Conservation (phyloP, 2,329 filamentous ascomycete species). For the Escovopsis sp. region DNA sequence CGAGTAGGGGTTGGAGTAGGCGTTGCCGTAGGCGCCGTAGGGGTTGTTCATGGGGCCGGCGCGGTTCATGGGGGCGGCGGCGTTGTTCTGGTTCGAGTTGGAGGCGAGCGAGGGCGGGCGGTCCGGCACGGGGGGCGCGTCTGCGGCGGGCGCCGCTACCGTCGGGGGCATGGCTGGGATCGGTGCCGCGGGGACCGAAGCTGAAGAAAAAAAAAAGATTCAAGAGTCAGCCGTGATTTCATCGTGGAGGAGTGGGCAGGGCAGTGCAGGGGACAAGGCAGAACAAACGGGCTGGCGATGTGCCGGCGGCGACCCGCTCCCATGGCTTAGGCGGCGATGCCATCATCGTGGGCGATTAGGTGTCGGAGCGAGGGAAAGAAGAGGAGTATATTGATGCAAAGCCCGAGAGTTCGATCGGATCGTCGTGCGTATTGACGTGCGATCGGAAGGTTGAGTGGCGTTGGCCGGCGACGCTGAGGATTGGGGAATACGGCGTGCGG, state of each 20-base stretch:
- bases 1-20: conserved; percentile 25
- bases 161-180: conserved; percentile 16
- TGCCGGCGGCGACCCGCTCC: conserved; percentile 48
- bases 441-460: conserved; percentile 3
- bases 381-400: background rate
- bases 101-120: conserved; percentile 65
- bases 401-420: too few species aligned
- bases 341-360: conserved; percentile 22
- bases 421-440: background rate
- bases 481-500: too few species aligned
- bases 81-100: conserved; percentile 76
- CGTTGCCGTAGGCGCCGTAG: conserved; percentile 27
- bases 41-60: conserved; percentile 25
- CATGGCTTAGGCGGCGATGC: conserved; percentile 93
- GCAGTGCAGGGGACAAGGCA: background rate
- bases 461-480: too few species aligned
- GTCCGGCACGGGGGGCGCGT: conserved; percentile 60
- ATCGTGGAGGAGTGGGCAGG: background rate
- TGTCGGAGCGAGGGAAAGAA: background rate
- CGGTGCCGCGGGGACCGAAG: conserved; percentile 8
- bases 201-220: conserved; percentile 12
- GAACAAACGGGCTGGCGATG: conserved; percentile 3
- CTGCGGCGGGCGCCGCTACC: conserved; percentile 15
- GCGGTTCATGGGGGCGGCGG: conserved; percentile 39
- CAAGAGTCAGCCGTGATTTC: background rate